Evolutionary conservation across 1,139 yeast genomes (phyloP).

Genomic region (Yamadazyma songkhlaensis): DNA sequence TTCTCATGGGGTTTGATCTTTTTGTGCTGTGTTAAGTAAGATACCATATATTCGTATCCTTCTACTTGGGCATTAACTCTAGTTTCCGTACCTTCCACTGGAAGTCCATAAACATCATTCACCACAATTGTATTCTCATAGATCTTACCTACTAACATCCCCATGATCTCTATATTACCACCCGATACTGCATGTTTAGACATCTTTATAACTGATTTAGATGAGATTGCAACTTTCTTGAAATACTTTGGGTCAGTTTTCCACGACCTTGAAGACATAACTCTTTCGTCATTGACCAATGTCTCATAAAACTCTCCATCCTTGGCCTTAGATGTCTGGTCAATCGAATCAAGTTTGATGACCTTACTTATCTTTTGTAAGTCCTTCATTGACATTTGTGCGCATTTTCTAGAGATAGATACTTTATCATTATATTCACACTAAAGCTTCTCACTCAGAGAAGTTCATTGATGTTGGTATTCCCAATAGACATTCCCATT

Average conservation of each 20-base stretch:
- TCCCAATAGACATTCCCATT: too few relatives aligned
- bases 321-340: constrained; percentile 1
- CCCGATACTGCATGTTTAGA: constrained; percentile 80
- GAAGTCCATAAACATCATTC: constrained; percentile 80
- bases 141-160: constrained; percentile 83
- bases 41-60: constrained; percentile 93
- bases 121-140: constrained; percentile 60
- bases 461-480: too few relatives aligned
- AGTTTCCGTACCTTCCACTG: constrained; percentile 95
- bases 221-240: constrained; percentile 62
- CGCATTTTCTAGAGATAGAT: not conserved
- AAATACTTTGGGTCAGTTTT: constrained; percentile 56
- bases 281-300: constrained; percentile 7
- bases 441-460: too few relatives aligned
- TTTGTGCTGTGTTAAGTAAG: constrained; percentile 63
- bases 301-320: constrained; percentile 11
- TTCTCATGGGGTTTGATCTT: constrained; percentile 51
- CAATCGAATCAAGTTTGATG: constrained; percentile 7
- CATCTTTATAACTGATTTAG: constrained; percentile 79
- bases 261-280: constrained; percentile 35
- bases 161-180: constrained; percentile 93
- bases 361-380: constrained; percentile 7
- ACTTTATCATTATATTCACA: not conserved
- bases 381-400: constrained; percentile 1
- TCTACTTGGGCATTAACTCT: constrained; percentile 93